phyloP scores from a whole-genome alignment of 805 yeast genomes.

The Lachancea dasiensis region DNA sequence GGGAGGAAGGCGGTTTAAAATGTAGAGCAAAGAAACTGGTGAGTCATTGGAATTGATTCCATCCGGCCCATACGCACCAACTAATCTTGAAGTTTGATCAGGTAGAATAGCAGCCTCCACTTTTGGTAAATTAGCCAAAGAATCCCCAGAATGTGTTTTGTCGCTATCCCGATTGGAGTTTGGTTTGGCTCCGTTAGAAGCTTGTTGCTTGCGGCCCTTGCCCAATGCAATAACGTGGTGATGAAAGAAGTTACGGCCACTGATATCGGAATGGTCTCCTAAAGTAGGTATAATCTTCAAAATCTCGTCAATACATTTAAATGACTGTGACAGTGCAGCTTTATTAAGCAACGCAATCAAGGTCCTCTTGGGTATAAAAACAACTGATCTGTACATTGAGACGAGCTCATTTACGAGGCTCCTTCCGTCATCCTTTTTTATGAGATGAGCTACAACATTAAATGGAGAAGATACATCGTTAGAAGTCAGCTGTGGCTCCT shows the following conservation, averaged over 20 bases:
- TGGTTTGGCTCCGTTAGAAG: too few relatives aligned
- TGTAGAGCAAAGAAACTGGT: constrained; percentile 52
- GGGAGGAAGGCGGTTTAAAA: constrained; percentile 51
- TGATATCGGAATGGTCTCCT: constrained; percentile 64
- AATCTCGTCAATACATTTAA: constrained; percentile 51
- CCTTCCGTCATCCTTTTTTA: constrained; percentile 40
- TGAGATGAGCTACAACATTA: constrained; percentile 17
- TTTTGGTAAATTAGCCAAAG: constrained; percentile 7
- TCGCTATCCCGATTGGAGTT: neutral
- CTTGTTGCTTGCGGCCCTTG: constrained; percentile 41
- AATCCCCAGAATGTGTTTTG: constrained; percentile 14
- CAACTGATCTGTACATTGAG: constrained; percentile 39
- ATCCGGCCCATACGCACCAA: constrained; percentile 55
- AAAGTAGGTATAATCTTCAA: constrained; percentile 46
- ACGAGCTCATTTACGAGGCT: constrained; percentile 41
- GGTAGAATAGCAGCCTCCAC: constrained; percentile 48
- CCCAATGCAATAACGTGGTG: constrained; percentile 77
- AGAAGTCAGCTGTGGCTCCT: constrained; percentile 1
- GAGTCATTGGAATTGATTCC: constrained; percentile 55
- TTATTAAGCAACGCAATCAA: constrained; percentile 59
- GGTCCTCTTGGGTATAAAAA: constrained; percentile 47
- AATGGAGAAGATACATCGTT: constrained; percentile 5
- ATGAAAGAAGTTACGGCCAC: constrained; percentile 80
- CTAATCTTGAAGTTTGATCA: constrained; percentile 40
- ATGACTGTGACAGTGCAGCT: constrained; percentile 52